Base-by-base conservation (phyloP, 2,329 filamentous ascomycete species). In the Penicillium sp. region DNA sequence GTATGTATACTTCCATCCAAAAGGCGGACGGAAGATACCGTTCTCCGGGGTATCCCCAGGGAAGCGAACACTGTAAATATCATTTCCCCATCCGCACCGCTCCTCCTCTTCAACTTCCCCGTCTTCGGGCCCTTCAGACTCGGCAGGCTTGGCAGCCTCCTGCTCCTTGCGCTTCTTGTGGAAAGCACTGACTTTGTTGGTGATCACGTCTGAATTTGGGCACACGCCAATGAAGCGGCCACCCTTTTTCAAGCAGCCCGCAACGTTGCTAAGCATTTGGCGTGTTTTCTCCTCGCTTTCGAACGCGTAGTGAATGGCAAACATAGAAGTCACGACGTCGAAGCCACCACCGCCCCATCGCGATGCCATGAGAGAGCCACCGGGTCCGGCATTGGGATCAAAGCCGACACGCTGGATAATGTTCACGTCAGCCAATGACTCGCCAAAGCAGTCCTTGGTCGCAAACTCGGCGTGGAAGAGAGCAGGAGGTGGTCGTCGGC, bases 261-360 rank as follows among this genome's bases (percentile, higher is more conserved):
- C 89, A 3, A 99, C 94, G 72, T 99, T 99, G 71, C 88, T 86
- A 58, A 99, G 84, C 95, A 99, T 98, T 64, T 87, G 91, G 48
- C 92, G 87, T 2, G 94, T 92, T 76, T 97, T 96, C 52, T 87
- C 86, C 76, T 99, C 94, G 55, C 84, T 92, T 80, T 98, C 95
- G 69, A 98, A 99, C 6, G 95, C 93, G 76, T 99, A 99, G 79
- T 99, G 95, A 88, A 99, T 95, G 71, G 93, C 96, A 77, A 99
- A 99, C 95, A 99, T 99, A 87, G 97, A 97, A 73, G 90, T 93
- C 65, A 99, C 94, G 45, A 98, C 91, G 74, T 99, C 95, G 70
- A 98, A 99, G 4, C 94, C 93, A 58, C 89, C 89, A 56, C 87
- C 87, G 63, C 85, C 85, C 78, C 85, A 88, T 42, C 87, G 88